Percentiles rank a stretch among this genome's conserved stretches.
These are phyloP conservation scores for Pugionium cornutum DNA, from an alignment of 345 rosid genomes.

Conservation along the genomic window DNA sequence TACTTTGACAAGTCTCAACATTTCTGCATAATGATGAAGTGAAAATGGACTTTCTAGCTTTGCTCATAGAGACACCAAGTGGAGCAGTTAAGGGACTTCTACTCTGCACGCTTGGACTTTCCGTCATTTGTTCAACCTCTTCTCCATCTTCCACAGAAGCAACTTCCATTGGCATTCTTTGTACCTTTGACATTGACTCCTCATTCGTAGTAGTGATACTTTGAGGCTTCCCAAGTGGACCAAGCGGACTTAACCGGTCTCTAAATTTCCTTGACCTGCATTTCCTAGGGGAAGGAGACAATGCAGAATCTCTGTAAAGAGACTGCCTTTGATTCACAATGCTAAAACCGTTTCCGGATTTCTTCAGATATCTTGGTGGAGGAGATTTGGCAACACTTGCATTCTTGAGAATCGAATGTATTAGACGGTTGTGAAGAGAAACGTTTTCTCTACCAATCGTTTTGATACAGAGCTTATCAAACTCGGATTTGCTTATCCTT, in stretches of 20 bases:
- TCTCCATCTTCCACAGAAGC: constrained; percentile 94
- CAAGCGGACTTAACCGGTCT: too few relatives aligned
- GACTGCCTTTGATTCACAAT: constrained; percentile 2
- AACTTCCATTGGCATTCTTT: constrained; percentile 57
- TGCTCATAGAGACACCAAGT: constrained; percentile 59
- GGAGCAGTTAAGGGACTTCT: constrained; percentile 83
- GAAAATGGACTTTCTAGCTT: constrained; percentile 50
- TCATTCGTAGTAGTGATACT: constrained; percentile 20
- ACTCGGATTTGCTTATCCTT: too few relatives aligned
- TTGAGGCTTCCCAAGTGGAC: too few relatives aligned
- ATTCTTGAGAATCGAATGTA: too few relatives aligned
- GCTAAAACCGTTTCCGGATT: constrained; percentile 27
- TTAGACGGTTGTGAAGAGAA: too few relatives aligned
- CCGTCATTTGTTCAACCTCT: constrained; percentile 86
- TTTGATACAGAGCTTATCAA: too few relatives aligned
- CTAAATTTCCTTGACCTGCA: too few relatives aligned
- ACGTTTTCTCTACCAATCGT: too few relatives aligned
- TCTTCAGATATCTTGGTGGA: too few relatives aligned
- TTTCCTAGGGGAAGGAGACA: constrained; percentile 67
- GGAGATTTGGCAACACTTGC: too few relatives aligned
- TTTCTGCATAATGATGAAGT: constrained; percentile 34
- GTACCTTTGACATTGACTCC: constrained; percentile 55
- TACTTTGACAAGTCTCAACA: constrained; percentile 49
- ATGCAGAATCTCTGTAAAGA: constrained; percentile 47
- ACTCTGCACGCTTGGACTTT: constrained; percentile 76